Evolutionary conservation across 2,329 filamentous ascomycete species (phyloP), one percentile per base, ranked within the genome.

Genomic region (Trichoderma pleuroti): DNA sequence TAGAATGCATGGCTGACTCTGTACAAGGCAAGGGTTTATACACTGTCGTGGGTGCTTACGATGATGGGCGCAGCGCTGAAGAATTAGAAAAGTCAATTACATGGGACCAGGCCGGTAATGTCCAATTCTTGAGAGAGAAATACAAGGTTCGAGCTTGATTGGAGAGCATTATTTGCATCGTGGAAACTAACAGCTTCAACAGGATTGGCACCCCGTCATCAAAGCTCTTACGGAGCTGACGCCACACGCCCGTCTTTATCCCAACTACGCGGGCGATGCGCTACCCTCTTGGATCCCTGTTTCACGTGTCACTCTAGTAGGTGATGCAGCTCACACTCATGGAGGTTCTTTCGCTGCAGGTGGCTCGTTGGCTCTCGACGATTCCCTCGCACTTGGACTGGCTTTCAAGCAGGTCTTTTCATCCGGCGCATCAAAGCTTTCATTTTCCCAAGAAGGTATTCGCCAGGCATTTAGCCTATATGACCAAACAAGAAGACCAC

Each of bases 1-100:
- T n/a, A 21, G 30, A 21, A 21, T 11, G 16, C 30, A 14, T 42
- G 28, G 14, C 68, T 70, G 18, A 70, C 30, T 10, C 18, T 46
- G 9, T 8, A 24, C 21, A 21, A 70, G 68, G 68, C 72, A 75
- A 73, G 24, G 77, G 75, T n/a, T 77, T 82, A 18, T 85, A 81
- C 67, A 83, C 82, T 5, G 79, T 84, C 12, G 83, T 84, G 3
- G 82, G 78, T 1, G 80, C 81, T 7, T 78, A 80, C 49, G 81
- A 84, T 56, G 79, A 81, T 60, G 77, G 77, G 0, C 73, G 77
- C 4, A 77, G 79, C 7, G 54, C 78, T 1, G 77, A 79, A 34
- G 76, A 77, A 1, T 71, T 74, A 1, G 77, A 77, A 67, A 72
- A 73, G 57, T 77, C 76, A 5, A 72, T 81, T 10, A 71, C 73